Conservation (phyloP, 2,329 filamentous ascomycete genomes). For the Penicillium sp. region DNA sequence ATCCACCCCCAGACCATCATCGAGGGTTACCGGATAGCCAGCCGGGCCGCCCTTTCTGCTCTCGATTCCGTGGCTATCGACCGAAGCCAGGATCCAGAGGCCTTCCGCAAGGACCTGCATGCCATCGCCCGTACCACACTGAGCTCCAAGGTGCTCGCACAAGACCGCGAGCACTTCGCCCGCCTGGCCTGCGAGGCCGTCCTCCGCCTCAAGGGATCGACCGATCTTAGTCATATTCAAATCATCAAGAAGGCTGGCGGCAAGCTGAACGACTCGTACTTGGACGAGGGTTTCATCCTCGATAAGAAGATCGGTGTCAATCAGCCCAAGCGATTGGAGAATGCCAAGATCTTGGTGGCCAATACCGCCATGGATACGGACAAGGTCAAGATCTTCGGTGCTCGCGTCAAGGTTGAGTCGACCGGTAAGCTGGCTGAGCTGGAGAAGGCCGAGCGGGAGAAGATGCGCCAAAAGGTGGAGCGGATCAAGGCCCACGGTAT, state of each 20-base stretch:
- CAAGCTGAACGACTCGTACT: conserved; percentile 94
- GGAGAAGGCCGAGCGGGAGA: conserved; percentile 96
- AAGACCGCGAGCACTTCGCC: conserved; percentile 89
- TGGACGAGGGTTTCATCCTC: conserved; percentile 96
- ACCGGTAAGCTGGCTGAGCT: conserved; percentile 97
- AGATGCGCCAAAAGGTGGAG: conserved; percentile 99
- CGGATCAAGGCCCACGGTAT: conserved; percentile 98
- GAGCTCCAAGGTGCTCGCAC: conserved; percentile 92
- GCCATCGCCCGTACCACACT: conserved; percentile 91
- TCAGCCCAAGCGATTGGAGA: conserved; percentile 94
- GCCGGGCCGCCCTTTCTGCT: conserved; percentile 75
- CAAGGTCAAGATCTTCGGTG: conserved; percentile 99
- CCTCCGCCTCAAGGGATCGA: conserved; percentile 79
- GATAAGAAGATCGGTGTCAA: conserved; percentile 99
- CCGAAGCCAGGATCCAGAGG: conserved; percentile 74
- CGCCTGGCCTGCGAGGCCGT: conserved; percentile 87
- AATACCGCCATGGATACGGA: conserved; percentile 99
- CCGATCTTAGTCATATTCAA: conserved; percentile 94
- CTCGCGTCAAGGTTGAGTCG: conserved; percentile 90
- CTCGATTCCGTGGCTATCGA: conserved; percentile 81
- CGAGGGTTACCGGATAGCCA: conserved; percentile 97
- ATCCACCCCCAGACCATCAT: conserved; percentile 99
- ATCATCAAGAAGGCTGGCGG: conserved; percentile 99
- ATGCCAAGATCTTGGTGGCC: conserved; percentile 95
- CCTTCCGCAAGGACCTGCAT: conserved; percentile 83